Evolutionary conservation across 1,284 basidiomycete genomes (phyloP).

Genomic region (Ganoderma multipileum): DNA sequence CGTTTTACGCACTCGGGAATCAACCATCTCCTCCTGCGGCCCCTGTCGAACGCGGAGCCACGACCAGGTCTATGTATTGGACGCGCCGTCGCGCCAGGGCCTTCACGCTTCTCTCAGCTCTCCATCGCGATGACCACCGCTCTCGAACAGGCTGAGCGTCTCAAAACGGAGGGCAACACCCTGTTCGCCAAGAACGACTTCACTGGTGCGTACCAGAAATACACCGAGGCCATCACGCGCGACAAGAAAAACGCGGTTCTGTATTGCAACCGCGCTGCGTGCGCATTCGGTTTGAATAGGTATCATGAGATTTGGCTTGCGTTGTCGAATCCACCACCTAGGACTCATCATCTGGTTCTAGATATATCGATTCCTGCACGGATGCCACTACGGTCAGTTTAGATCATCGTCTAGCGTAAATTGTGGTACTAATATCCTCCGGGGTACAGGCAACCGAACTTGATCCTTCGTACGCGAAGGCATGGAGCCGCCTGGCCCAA

Average conservation of each 20-base stretch:
- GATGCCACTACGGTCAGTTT: constrained; percentile 26
- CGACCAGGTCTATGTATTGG: background rate
- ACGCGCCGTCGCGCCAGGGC: background rate
- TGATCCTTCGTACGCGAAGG: constrained; percentile 41
- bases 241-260: constrained; percentile 43
- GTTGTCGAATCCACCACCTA: background rate
- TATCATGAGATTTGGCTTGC: constrained; percentile 11
- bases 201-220: constrained; percentile 41
- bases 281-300: constrained; percentile 34
- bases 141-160: constrained; percentile 16
- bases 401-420: background rate
- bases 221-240: constrained; percentile 42
- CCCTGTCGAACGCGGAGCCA: background rate
- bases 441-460: constrained; percentile 40
- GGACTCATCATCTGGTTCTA: background rate
- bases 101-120: background rate
- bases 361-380: constrained; percentile 23
- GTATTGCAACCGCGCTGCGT: constrained; percentile 48
- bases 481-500: constrained; percentile 6
- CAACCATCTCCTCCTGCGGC: background rate
- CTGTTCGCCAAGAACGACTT: constrained; percentile 43
- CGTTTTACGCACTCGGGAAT: background rate
- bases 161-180: constrained; percentile 47
- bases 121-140: constrained; percentile 15
- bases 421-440: background rate